Evolutionary conservation across 176 grass and related monocot species (phyloP).

Genomic region (Musa beccarii): DNA sequence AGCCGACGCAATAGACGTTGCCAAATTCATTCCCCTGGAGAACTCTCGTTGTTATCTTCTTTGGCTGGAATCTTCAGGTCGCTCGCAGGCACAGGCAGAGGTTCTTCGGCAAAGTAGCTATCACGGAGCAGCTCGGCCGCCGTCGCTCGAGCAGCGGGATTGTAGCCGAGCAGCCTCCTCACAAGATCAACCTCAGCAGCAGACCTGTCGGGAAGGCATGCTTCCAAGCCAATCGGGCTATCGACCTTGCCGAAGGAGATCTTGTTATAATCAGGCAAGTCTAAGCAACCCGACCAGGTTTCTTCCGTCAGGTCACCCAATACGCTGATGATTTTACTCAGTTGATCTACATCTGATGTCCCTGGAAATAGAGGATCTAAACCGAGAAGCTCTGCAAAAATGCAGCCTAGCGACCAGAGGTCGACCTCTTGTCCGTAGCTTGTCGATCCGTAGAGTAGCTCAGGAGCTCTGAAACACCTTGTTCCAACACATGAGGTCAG

Average conservation of each 20-base stretch:
- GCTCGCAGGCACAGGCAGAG: conserved; percentile 43
- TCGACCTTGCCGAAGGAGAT: conserved; percentile 69
- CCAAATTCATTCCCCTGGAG: conserved; percentile 50
- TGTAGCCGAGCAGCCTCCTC: conserved; percentile 50
- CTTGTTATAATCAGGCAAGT: conserved; percentile 68
- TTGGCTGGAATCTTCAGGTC: conserved; percentile 50
- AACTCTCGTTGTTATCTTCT: conserved; percentile 35
- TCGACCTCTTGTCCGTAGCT: conserved; percentile 74
- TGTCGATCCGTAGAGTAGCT: conserved; percentile 84
- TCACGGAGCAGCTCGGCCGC: conserved; percentile 48
- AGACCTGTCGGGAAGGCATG: conserved; percentile 54
- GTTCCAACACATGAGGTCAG: conserved; percentile 88
- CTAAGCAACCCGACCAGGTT: conserved; percentile 65
- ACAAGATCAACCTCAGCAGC: conserved; percentile 52
- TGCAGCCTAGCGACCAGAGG: conserved; percentile 87
- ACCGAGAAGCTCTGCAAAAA: conserved; percentile 69
- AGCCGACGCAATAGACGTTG: conserved; percentile 35
- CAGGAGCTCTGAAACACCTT: conserved; percentile 80
- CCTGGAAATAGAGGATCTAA: conserved; percentile 66
- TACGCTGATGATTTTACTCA: conserved; percentile 69
- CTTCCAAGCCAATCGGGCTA: conserved; percentile 50
- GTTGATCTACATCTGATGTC: conserved; percentile 84
- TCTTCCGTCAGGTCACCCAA: conserved; percentile 67
- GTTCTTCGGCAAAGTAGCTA: conserved; percentile 56
- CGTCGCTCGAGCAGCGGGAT: conserved; percentile 44